Percentiles rank a stretch among this genome's conserved stretches.
Conservation (phyloP, 441 rosid genomes). For the Flueggea neowawraea region DNA sequence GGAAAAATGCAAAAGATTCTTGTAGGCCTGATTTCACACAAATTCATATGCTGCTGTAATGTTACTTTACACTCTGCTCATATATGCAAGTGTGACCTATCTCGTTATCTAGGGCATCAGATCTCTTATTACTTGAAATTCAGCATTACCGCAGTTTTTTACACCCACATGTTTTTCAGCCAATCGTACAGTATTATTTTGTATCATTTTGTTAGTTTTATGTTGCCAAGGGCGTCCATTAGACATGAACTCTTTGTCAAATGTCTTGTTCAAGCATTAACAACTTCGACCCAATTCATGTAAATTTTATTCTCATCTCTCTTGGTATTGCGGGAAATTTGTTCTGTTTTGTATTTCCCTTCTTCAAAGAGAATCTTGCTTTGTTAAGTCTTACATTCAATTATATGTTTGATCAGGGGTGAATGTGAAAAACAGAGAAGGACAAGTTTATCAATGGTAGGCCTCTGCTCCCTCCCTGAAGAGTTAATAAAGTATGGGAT, state of each 20-base stretch:
- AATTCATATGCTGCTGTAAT: background rate
- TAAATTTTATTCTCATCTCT: conserved; percentile 9
- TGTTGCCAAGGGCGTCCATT: conserved; percentile 5
- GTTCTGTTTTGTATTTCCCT: conserved; percentile 10
- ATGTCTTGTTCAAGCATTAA: conserved; percentile 8
- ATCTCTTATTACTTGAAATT: conserved; percentile 11
- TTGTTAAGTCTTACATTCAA: conserved; percentile 10
- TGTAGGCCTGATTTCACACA: background rate
- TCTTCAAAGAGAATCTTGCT: conserved; percentile 25
- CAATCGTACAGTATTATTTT: conserved; percentile 5
- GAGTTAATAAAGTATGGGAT: conserved; percentile 3
- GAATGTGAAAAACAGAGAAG: background rate
- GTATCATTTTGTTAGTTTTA: background rate
- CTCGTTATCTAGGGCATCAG: background rate
- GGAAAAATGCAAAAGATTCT: too few species aligned
- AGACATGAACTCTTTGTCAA: conserved; percentile 9
- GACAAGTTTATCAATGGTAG: conserved; percentile 1
- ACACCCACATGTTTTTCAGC: conserved; percentile 13
- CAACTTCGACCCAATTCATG: conserved; percentile 17
- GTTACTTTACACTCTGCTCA: conserved; percentile 9
- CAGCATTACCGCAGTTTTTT: background rate
- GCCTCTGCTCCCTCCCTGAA: conserved; percentile 1
- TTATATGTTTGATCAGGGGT: conserved; percentile 7
- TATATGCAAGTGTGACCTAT: conserved; percentile 6
- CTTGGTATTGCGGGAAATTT: conserved; percentile 13